These are phyloP conservation scores for Microbotryum silenes-acaulis DNA, from an alignment of 1,284 basidiomycete genomes.

Conservation along the genomic window DNA sequence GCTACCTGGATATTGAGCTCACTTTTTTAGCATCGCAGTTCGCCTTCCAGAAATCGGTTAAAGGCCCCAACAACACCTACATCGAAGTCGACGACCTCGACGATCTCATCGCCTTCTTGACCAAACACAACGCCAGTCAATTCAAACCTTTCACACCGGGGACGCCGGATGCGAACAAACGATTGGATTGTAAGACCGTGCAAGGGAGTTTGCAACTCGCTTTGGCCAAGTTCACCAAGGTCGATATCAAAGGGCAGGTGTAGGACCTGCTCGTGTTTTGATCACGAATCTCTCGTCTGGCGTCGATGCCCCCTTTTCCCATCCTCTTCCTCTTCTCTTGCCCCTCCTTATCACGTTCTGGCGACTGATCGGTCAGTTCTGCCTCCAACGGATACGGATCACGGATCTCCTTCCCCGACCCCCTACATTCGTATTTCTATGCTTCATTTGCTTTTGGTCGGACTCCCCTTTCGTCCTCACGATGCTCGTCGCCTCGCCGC, in stretches of 20 bases:
- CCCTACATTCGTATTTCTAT: too few species aligned
- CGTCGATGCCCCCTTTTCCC: too few species aligned
- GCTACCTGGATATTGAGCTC: slow-evolving; percentile 72
- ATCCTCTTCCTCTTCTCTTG: too few species aligned
- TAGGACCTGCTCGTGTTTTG: slow-evolving; percentile 10
- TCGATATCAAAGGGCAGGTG: slow-evolving; percentile 50
- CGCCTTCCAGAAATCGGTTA: slow-evolving; percentile 60
- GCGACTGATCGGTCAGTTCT: too few species aligned
- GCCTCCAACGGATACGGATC: too few species aligned
- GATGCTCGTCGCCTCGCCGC: too few species aligned
- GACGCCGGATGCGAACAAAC: slow-evolving; percentile 29
- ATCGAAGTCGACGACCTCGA: background rate
- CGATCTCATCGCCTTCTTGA: slow-evolving; percentile 12
- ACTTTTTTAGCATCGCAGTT: slow-evolving; percentile 70
- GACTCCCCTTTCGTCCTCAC: too few species aligned
- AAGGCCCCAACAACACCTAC: slow-evolving; percentile 48
- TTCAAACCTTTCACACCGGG: slow-evolving; percentile 29
- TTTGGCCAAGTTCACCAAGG: slow-evolving; percentile 45
- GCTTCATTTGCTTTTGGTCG: too few species aligned
- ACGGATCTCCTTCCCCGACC: too few species aligned
- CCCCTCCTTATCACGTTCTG: too few species aligned
- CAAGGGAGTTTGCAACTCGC: slow-evolving; percentile 43
- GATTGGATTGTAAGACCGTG: slow-evolving; percentile 47
- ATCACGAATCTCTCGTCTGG: too few species aligned
- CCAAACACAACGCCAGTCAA: slow-evolving; percentile 28